Base-by-base conservation (phyloP, 345 rosid genomes). In the Anastatica hierochuntica region DNA sequence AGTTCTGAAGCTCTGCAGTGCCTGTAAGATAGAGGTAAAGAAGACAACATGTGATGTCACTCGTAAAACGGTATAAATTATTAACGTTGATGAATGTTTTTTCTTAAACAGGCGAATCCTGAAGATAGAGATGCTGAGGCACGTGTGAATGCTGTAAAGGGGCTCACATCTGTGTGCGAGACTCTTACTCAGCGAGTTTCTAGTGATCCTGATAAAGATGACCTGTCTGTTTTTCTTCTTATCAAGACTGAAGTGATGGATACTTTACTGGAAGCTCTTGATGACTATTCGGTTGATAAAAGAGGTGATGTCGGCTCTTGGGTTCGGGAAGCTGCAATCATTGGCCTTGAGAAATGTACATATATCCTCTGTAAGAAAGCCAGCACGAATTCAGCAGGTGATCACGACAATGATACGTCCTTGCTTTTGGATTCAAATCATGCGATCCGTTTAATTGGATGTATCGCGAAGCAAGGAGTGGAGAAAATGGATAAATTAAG, bases 271-370 rank as follows among this genome's bases (percentile, higher is more conserved):
- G 76, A 62, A 76, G 94, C 98, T 72, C 88, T 92, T 45, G 74
- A 81, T 65, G 98, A 92, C 67, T 92, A 92, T 72, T 92, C 96
- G 3, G 86, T 83, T 15, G 98, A 92, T 64, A 83, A 92, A 55
- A 73, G 98, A 68, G 96, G 98, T 47, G 98, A 92, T 81, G 95
- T 88, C 30, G 96, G 98, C 63, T 92, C 96, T 48, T 92, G 98
- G 98, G 84, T 92, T 67, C 95, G 98, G 67, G 96, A 84, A 71
- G 98, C 96, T 72, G 94, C 96, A 52, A 72, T 92, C 66, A 73
- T 83, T 74, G 96, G 96, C 56, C 87, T 92, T 53, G 88, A 85
- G 74, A 79, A 58, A 63, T 92, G 95, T 71, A 63, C 86, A 58
- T 77, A 72, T 64, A 78, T 92, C 66, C 94, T 92, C 36, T 82